Conservation (phyloP, 78 protist species). For the Salpingoeca rosetta region DNA sequence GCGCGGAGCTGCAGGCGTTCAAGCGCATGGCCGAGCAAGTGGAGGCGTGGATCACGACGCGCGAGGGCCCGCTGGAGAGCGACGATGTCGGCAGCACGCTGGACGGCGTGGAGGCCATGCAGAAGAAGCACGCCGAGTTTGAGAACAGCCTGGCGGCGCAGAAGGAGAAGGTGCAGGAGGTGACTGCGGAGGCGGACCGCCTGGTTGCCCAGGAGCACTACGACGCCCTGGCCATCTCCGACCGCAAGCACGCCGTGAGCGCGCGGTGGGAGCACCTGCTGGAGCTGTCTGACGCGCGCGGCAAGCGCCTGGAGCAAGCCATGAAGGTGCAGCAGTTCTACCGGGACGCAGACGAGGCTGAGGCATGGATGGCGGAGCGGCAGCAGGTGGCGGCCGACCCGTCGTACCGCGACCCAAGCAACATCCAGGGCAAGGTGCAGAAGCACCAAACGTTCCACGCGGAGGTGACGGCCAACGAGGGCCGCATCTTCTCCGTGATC, state of each 20-base stretch:
- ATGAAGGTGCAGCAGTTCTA: not conserved
- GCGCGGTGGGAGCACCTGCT: not conserved
- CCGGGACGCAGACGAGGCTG: not conserved
- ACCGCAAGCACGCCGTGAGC: not conserved
- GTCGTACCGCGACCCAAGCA: not conserved
- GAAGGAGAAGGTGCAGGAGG: not conserved
- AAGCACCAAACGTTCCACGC: not conserved
- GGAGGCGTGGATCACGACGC: not conserved
- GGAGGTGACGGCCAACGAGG: not conserved
- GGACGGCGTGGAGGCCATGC: not conserved
- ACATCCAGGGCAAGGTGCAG: not conserved
- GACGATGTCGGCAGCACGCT: not conserved
- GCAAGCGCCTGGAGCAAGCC: not conserved
- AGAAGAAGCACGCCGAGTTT: not conserved
- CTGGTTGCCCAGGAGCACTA: not conserved
- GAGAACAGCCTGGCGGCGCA: not conserved
- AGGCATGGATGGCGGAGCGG: not conserved
- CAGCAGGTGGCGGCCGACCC: not conserved
- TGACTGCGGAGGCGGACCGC: not conserved
- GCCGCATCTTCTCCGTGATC: not conserved
- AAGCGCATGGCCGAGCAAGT: not conserved
- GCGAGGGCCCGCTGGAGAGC: not conserved
- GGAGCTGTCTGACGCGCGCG: not conserved
- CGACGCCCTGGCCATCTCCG: not conserved
- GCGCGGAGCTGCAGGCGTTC: not conserved